Evolutionary conservation across 2,329 filamentous ascomycete species (phyloP), one percentile per base, ranked within the genome.

Genomic region (Penicillium griseofulvum): DNA sequence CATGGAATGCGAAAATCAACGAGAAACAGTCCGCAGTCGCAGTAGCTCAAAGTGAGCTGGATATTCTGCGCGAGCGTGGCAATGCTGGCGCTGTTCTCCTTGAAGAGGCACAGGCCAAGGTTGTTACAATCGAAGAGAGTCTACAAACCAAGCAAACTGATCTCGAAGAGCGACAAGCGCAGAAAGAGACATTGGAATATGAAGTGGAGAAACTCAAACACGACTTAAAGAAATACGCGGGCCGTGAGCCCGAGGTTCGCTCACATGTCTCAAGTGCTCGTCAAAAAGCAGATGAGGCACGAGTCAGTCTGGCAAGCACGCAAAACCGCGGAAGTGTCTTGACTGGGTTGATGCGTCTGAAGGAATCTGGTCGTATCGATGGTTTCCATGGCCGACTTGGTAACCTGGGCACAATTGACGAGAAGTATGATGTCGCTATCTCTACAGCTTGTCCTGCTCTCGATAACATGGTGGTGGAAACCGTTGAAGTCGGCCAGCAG

Each of bases 1-100:
- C 94, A 0, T 99, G 94, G 94, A 92, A 88, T 64, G 91, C 91
- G 62, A 97, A 94, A 76, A 93, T 99, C 77, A 97, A 94, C 72
- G 88, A 96, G 70, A 97, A 96, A 73, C 89, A 94, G 68, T 97
- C 92, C 0, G 86, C 89, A 4, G 95, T 97, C 63, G 93, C 93
- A 4, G 92, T 99, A 11, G 91, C 94, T 1, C 90, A 96, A 71
- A 96, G 91, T 72, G 93, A 99, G 73, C 84, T 97, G 63, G 88
- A 91, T 56, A 97, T 99, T 54, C 81, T 99, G 8, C 84, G 85
- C 38, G 94, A 99, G 70, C 91, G 91, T 70, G 90, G 90, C 49
- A 96, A 91, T 67, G 88, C 93, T 31, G 91, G 92, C 5, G 87
- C 89, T 8, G 87, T 91, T 22, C 89, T 92, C 9, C 82, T 97